phyloP scores from a whole-genome alignment of 441 rosid species.

The Gossypium davidsonii region DNA sequence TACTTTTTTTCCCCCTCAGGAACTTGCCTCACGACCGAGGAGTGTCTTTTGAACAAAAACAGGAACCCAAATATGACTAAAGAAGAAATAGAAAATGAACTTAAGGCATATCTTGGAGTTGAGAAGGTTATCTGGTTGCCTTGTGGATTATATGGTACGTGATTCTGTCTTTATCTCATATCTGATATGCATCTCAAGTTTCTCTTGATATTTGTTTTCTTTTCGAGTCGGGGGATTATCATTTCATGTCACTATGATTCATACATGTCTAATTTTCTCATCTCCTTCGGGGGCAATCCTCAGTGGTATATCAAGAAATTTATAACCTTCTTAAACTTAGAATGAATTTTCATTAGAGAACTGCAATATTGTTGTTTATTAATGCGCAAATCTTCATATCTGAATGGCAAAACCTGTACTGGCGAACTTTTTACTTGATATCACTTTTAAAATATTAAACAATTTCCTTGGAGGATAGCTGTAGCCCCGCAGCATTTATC shows the following conservation, averaged over 20 bases:
- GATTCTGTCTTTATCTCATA: conserved; percentile 1
- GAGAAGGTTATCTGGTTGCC: conserved; percentile 74
- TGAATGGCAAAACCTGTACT: background rate
- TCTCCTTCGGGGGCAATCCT: background rate
- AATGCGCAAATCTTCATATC: background rate
- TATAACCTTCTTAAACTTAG: background rate
- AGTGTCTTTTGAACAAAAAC: conserved; percentile 83
- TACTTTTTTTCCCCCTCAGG: conserved; percentile 36
- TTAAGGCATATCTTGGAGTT: conserved; percentile 70
- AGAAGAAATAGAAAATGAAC: conserved; percentile 71
- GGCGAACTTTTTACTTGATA: background rate
- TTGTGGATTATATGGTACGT: conserved; percentile 64
- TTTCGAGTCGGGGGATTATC: background rate
- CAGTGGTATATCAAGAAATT: background rate
- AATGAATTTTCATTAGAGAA: background rate
- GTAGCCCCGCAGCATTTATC: background rate
- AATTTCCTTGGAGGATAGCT: background rate
- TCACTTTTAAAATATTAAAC: background rate
- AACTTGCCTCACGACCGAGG: conserved; percentile 86
- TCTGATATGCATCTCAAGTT: background rate
- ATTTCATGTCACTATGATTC: background rate
- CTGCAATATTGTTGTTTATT: conserved; percentile 1
- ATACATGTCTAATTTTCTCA: background rate
- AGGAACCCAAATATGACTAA: conserved; percentile 70
- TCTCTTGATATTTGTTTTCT: background rate